Base-by-base conservation (phyloP, 179 eudicot species). In the Sideroxylon spinosum region DNA sequence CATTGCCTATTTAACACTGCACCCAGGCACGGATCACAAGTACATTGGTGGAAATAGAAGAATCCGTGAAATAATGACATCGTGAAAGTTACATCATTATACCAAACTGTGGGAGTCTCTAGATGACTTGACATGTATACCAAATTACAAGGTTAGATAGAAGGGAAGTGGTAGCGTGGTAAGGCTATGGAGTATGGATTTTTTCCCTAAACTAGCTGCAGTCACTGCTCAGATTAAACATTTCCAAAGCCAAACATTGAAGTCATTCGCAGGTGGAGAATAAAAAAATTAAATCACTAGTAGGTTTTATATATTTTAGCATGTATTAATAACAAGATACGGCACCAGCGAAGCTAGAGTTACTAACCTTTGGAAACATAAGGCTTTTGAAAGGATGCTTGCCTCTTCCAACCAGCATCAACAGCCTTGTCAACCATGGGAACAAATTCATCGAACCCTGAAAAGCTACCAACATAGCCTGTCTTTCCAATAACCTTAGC, bases 381-480 rank as follows among this genome's bases (percentile, higher is more conserved):
- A 55, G 86, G 68, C 80, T 78, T 92, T 66, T 85, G 92, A 68
- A 83, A 76, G 70, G 93, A 83, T 48, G 93, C 61, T 73, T 84
- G 94, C 83, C 86, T 91, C 87, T 89, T 91, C 94, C 93, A 91
- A 28, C 87, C 88, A 84, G 91, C 86, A 86, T 94, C 98, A 82
- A 95, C 98, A 73, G 95, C 89, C 88, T 94, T 95, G 85, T 95
- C 98, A 22, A 95, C 97, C 92, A 95, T 93, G 57, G 98, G 98
- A 81, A 95, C 92, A 81, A 89, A 91, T 81, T 95, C 97, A 78
- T 95, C 98, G 82, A 89, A 94, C 60, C 89, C 97, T 11, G 90
- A 84, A 82, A 86, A 90, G 67, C 75, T 78, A 72, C 86, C 88
- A 82, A 77, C 85, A 84, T 81, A 82, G 83, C 89, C 81, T 60